phyloP scores from a whole-genome alignment of 176 grass and related monocot species.

The Oryza nivara region DNA sequence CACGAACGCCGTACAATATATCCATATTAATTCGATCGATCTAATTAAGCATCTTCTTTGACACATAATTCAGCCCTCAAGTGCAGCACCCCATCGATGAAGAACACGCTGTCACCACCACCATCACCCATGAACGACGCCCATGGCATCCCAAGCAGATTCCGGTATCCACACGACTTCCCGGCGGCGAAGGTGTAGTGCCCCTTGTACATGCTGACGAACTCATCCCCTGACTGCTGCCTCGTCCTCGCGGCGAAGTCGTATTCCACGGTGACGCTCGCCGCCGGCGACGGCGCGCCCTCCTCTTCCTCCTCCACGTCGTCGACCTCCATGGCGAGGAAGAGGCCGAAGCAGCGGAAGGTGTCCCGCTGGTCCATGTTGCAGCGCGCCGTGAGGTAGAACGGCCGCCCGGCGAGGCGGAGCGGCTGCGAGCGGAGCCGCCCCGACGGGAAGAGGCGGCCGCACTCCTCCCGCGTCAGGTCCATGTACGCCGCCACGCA shows the following conservation, averaged over 20 bases:
- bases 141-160: slow-evolving; percentile 77
- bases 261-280: slow-evolving; percentile 85
- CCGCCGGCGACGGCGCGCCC: slow-evolving; percentile 45
- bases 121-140: slow-evolving; percentile 63
- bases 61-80: slow-evolving; percentile 59
- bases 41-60: too few species aligned
- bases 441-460: slow-evolving; percentile 76
- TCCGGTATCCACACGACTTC: slow-evolving; percentile 82
- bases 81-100: slow-evolving; percentile 66
- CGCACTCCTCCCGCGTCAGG: slow-evolving; percentile 80
- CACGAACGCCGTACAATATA: too few species aligned
- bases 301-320: slow-evolving; percentile 85
- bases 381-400: slow-evolving; percentile 94
- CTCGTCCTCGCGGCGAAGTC: slow-evolving; percentile 87
- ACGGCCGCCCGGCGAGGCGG: slow-evolving; percentile 81
- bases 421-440: slow-evolving; percentile 84
- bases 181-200: slow-evolving; percentile 84
- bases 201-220: slow-evolving; percentile 89
- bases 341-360: slow-evolving; percentile 89
- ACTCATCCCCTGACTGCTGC: slow-evolving; percentile 60
- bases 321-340: slow-evolving; percentile 71
- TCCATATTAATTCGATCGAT: too few species aligned
- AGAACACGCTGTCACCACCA: slow-evolving; percentile 47
- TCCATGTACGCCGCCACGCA: slow-evolving; percentile 90
- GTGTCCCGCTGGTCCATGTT: slow-evolving; percentile 77